Base-by-base conservation (phyloP, 805 yeast genomes). In the Kluyveromyces lactis region DNA sequence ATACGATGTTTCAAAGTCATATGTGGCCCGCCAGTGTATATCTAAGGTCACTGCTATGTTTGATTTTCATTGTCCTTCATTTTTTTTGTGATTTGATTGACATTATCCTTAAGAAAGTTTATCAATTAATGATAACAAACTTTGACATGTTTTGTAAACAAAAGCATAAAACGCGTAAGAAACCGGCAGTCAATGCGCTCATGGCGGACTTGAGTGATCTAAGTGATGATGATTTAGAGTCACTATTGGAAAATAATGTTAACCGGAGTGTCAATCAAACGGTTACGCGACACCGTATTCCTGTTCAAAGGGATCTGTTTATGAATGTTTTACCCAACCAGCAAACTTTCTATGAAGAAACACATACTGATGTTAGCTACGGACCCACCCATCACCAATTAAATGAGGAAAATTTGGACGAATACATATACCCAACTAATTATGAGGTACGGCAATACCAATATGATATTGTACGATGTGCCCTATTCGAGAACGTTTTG, bases 391-490 rank as follows among this genome's bases (percentile, higher is more conserved):
- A 75, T 45, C 86, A 79, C 48, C 62, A 61, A 9, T 51, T 81
- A 30, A 60, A 72, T 46, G 36, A 44, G 2, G 62, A 56, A 3
- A 60, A 60, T 7, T 45, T 78, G 6, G 39, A 48, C 1, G 64
- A 75, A 0, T 85, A 79, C 52, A 64, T 86, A 0, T 92, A 94
- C 56, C 98, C 99, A 0, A 77, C 86, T 1, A 90, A 92, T 52
- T 75, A 75, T 46, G 83, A 84, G 44, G 68, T 81, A 0, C 74
- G 99, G 55, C 95, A 86, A 44, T 92, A 94, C 56, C 99, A 92
- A 62, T 78, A 70, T 53, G 79, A 80, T 47, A 87, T 92, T 40
- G 86, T 87, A 2, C 66, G 69, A 33, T 73, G 76, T 42, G 80
- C 96, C 0, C 64, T 92, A 27, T 77, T 73, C 51, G 69, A 78